Conservation (phyloP, 768 basidiomycete species). For the Suillus ampliporus region DNA sequence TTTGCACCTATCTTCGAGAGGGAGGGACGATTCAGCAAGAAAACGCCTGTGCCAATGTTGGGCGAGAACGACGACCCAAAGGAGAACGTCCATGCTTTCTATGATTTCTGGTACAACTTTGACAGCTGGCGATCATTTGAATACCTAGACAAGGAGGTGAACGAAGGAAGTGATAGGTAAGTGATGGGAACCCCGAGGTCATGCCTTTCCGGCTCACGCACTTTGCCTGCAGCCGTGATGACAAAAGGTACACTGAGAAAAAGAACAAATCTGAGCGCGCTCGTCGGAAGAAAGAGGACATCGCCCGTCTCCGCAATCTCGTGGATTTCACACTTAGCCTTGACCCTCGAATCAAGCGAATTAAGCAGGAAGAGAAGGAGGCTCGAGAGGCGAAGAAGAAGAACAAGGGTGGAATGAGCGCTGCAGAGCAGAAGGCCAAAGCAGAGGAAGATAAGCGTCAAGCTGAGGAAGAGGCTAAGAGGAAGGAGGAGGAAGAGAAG, state of each 20-base stretch:
- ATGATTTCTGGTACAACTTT: constrained; percentile 99
- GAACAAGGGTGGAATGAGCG: constrained; percentile 45
- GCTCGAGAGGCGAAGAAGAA: constrained; percentile 92
- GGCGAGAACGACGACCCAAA: constrained; percentile 76
- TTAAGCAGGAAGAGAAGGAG: constrained; percentile 96
- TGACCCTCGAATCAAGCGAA: constrained; percentile 96
- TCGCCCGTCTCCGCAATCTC: constrained; percentile 80
- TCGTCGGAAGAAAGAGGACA: constrained; percentile 97
- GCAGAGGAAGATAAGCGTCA: constrained; percentile 64
- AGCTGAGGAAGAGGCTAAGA: constrained; percentile 72
- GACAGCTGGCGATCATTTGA: constrained; percentile 99
- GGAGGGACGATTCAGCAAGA: constrained; percentile 91
- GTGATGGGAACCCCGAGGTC: constrained; percentile 29
- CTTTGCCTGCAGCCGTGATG: constrained; percentile 78
- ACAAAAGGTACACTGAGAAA: constrained; percentile 98
- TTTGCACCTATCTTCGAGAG: constrained; percentile 87
- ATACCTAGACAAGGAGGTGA: constrained; percentile 97
- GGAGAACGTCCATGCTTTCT: constrained; percentile 87
- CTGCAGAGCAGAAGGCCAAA: constrained; percentile 55
- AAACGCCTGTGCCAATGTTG: constrained; percentile 81
- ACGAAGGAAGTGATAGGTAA: constrained; percentile 95
- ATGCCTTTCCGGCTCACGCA: neutral
- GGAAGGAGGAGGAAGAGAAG: constrained; percentile 87
- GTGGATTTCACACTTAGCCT: constrained; percentile 84
- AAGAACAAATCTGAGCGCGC: constrained; percentile 99